Percentiles rank a stretch among this genome's conserved stretches.
Conservation (phyloP, 208 protist species). For the Crithidia acanthocephali region DNA sequence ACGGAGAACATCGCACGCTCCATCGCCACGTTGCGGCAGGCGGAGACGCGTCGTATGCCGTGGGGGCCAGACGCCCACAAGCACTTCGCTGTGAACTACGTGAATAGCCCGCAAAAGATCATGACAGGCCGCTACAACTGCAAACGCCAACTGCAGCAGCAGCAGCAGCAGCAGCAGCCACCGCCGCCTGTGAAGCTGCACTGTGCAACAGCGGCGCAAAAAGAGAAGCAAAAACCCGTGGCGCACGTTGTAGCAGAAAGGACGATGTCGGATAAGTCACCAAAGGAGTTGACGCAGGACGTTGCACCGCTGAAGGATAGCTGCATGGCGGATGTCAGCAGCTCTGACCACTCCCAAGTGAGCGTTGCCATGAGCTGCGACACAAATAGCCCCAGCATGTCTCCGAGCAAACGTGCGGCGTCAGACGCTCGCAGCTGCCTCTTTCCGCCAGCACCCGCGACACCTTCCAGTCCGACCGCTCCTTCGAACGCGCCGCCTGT, state of each 20-base stretch:
- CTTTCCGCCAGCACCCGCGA: neutral
- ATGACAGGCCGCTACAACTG: conserved; percentile 36
- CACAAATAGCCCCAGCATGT: neutral
- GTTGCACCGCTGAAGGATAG: neutral
- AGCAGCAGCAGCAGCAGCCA: neutral
- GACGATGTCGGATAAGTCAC: neutral
- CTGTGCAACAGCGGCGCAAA: neutral
- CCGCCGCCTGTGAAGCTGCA: neutral
- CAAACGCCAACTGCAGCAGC: neutral
- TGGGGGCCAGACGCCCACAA: conserved; percentile 81
- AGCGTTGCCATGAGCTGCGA: conserved; percentile 11
- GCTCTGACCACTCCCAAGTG: conserved; percentile 16
- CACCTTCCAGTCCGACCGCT: neutral
- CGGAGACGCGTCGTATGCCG: conserved; percentile 34
- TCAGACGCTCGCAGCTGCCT: neutral
- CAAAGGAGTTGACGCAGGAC: neutral
- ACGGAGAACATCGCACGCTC: conserved; percentile 25
- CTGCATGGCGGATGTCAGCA: conserved; percentile 1
- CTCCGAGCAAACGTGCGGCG: neutral
- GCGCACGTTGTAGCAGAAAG: neutral
- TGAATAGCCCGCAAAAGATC: conserved; percentile 71
- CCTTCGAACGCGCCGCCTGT: neutral
- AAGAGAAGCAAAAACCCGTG: neutral
- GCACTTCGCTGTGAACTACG: conserved; percentile 77
- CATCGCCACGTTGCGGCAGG: conserved; percentile 31